A percentile compares a stretch with the other conserved stretches of the same genome.
These are phyloP conservation scores for Elsinoe fawcettii DNA, from an alignment of 2,329 filamentous ascomycete species.

Conservation along the genomic window DNA sequence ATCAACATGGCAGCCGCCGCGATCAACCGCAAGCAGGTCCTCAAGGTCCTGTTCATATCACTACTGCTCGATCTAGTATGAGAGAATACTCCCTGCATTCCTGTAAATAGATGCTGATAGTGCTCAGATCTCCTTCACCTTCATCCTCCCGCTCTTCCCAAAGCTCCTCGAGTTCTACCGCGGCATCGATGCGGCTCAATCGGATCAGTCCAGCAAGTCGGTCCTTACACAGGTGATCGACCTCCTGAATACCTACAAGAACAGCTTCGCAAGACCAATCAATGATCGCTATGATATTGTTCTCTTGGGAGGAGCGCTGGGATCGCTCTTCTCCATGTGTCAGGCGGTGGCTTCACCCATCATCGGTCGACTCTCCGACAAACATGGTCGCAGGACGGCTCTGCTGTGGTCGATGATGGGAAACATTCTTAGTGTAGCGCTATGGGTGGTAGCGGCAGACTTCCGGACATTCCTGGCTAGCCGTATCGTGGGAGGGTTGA, in stretches of 20 bases:
- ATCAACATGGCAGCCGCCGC: constrained; percentile 18
- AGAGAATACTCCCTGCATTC: background rate
- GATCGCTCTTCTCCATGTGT: constrained; percentile 85
- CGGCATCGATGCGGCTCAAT: constrained; percentile 58
- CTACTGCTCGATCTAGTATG: constrained; percentile 71
- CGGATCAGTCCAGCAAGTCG: constrained; percentile 40
- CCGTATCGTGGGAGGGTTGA: constrained; percentile 82
- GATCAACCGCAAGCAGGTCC: constrained; percentile 62
- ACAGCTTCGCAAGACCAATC: constrained; percentile 83
- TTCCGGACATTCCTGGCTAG: constrained; percentile 96
- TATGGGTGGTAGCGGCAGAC: constrained; percentile 90
- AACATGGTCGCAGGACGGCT: constrained; percentile 76
- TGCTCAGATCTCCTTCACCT: constrained; percentile 86
- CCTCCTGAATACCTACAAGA: constrained; percentile 90
- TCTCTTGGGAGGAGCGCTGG: constrained; percentile 83
- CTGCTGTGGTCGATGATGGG: constrained; percentile 86
- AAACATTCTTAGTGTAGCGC: constrained; percentile 84
- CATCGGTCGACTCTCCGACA: constrained; percentile 82
- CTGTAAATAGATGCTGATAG: background rate
- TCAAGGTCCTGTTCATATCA: constrained; percentile 82
- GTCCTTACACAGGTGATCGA: constrained; percentile 70
- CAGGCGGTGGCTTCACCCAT: constrained; percentile 88
- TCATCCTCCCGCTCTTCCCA: constrained; percentile 93
- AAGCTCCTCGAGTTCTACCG: constrained; percentile 95
- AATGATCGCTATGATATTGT: constrained; percentile 97